Base-by-base conservation (phyloP, 805 yeast genomes). In the Metschnikowia colocasiae region DNA sequence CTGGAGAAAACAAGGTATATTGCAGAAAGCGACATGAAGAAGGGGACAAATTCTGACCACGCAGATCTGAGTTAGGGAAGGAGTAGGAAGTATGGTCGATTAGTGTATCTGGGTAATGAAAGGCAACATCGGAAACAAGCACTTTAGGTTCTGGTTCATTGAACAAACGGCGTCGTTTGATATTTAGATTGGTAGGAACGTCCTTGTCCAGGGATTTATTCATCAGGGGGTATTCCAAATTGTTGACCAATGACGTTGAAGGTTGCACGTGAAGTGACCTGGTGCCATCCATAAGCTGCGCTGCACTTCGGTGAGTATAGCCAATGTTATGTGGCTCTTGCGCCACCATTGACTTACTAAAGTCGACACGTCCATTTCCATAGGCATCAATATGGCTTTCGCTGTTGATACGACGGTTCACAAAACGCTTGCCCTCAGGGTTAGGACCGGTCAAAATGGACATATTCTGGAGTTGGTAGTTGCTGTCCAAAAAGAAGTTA, bases 401-500 rank as follows among this genome's bases (percentile, higher is more conserved):
- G 3, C 26, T 39, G 16, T 39, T 23, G 20, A 16, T 16, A 10
- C 30, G 34, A 12, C 34, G 34, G 9, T 18, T 39, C 26, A 5
- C 9, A 9, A 29, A 12, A 5, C 23, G n/a, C 9, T 10, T 20
- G 8, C 13, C 34, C n/a, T 20, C 34, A 4, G 34, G 18, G 19
- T 29, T 30, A 2, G 26, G 34, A 30, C 18, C 22, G 2, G 27
- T 30, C 43, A 40, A 40, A 8, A 32, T 31, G 12, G 43, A 26
- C 73, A 71, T 69, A 43, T 68, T 68, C 51, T 68, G 76, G 29
- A 71, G 61, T 53, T 70, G 75, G 48, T 68, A 71, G 46, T 68
- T 71, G 29, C 65, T 60, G 52, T 77, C 82, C 58, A 76, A 62
- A 47, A 68, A 71, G 55, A 74, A 78, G 49, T 66, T 69, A 1